Percentiles rank a stretch among this genome's conserved stretches.
These are phyloP conservation scores for Euphorbia corollata DNA, from an alignment of 441 rosid species.

Conservation along the genomic window DNA sequence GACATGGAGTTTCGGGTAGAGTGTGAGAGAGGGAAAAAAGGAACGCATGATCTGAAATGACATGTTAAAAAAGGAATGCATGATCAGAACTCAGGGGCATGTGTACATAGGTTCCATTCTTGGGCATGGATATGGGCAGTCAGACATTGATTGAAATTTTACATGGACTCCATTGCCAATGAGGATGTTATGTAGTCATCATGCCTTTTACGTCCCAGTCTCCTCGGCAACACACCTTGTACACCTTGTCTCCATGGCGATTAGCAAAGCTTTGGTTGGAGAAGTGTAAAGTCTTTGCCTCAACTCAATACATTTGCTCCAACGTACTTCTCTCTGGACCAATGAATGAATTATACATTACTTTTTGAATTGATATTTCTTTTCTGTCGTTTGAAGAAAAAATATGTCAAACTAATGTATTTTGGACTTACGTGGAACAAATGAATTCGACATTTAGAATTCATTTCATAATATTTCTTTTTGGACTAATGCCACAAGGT, in stretches of 20 bases:
- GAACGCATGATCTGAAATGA: too few relatives aligned
- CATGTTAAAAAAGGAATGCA: too few relatives aligned
- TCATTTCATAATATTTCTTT: neutral
- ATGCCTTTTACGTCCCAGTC: neutral
- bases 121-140: conserved; percentile 3
- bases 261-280: neutral
- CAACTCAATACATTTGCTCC: neutral
- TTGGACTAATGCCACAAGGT: neutral
- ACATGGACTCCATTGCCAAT: neutral
- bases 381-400: neutral
- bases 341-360: neutral
- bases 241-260: neutral
- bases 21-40: too few relatives aligned
- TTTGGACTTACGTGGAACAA: neutral
- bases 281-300: neutral
- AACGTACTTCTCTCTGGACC: neutral
- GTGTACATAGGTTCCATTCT: neutral
- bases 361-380: neutral
- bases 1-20: too few relatives aligned
- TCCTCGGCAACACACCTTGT: neutral
- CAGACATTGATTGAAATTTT: neutral
- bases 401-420: neutral
- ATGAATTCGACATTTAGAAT: neutral
- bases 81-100: neutral
- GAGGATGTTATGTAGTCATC: conserved; percentile 3